Conservation (phyloP, 2,329 filamentous ascomycete species). For the Mycosphaerelloides madeirae region DNA sequence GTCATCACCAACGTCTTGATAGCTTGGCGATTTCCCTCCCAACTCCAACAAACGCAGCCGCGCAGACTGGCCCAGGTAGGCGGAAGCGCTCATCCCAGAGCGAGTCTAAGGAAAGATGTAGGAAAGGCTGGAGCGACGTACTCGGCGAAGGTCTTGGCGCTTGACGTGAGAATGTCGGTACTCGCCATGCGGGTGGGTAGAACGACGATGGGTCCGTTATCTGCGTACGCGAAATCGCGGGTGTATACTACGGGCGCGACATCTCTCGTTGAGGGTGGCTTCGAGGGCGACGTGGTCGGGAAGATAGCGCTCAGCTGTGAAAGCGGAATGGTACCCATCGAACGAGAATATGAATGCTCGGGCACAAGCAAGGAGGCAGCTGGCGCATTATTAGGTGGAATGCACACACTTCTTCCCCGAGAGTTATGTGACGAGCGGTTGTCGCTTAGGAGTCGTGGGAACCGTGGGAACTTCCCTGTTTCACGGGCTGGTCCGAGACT, state of each 20-base stretch:
- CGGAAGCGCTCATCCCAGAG: slow-evolving; percentile 13
- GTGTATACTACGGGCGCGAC: slow-evolving; percentile 28
- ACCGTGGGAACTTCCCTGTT: background rate
- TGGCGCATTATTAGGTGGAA: slow-evolving; percentile 5
- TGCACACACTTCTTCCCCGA: background rate
- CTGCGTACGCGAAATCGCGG: slow-evolving; percentile 44
- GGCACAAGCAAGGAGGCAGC: slow-evolving; percentile 7
- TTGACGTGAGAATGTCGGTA: slow-evolving; percentile 43
- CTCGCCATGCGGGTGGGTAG: slow-evolving; percentile 39
- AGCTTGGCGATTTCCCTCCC: slow-evolving; percentile 12
- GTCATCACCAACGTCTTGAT: slow-evolving; percentile 14
- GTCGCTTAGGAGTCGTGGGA: background rate
- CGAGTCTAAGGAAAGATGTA: slow-evolving; percentile 10
- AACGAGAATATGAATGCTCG: slow-evolving; percentile 1
- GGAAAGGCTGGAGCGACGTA: slow-evolving; percentile 43
- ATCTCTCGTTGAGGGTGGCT: background rate
- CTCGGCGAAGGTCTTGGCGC: slow-evolving; percentile 50
- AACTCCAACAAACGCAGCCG: slow-evolving; percentile 20
- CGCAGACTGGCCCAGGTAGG: slow-evolving; percentile 15
- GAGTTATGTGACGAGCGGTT: background rate
- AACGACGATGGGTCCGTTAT: slow-evolving; percentile 33
- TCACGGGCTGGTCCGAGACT: no score
- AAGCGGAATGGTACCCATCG: slow-evolving; percentile 7
- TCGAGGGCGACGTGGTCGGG: background rate
- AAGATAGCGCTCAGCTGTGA: background rate